Percentiles rank a stretch among this genome's conserved stretches.
Conservation (phyloP, 495 filamentous ascomycete species). For the Neurospora pannonica region DNA sequence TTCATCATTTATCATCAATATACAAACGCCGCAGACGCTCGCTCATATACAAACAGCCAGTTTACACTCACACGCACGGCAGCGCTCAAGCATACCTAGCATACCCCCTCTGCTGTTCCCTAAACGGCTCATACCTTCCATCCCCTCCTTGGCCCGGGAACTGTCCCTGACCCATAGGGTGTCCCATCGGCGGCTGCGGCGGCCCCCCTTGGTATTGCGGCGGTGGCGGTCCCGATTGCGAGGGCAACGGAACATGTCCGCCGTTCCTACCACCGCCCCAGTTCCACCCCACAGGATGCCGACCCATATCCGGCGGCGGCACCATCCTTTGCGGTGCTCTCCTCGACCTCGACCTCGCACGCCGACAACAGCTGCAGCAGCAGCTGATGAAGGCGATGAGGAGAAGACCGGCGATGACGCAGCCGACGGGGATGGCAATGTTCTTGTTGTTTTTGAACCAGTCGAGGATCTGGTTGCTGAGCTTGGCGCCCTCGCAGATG, state of each 20-base stretch:
- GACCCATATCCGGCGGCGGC: not conserved
- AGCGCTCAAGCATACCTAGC: not conserved
- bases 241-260: not conserved
- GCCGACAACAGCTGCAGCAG: slow-evolving; percentile 45
- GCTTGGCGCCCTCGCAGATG: slow-evolving; percentile 53
- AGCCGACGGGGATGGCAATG: slow-evolving; percentile 65
- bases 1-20: not conserved
- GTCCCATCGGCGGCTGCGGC: not conserved
- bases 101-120: not conserved
- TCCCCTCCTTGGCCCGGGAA: not conserved
- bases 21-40: not conserved
- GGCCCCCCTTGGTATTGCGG: not conserved
- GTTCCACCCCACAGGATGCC: not conserved
- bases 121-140: not conserved
- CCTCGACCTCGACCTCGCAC: not conserved
- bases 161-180: not conserved
- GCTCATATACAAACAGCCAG: not conserved
- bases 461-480: slow-evolving; percentile 48
- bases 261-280: not conserved
- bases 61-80: not conserved
- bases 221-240: not conserved
- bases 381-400: slow-evolving; percentile 53
- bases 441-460: slow-evolving; percentile 66
- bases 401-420: slow-evolving; percentile 58
- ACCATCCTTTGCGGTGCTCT: slow-evolving; percentile 1